Conservation (phyloP, 208 protist species). For the Leptomonas pyrrhocoris region DNA sequence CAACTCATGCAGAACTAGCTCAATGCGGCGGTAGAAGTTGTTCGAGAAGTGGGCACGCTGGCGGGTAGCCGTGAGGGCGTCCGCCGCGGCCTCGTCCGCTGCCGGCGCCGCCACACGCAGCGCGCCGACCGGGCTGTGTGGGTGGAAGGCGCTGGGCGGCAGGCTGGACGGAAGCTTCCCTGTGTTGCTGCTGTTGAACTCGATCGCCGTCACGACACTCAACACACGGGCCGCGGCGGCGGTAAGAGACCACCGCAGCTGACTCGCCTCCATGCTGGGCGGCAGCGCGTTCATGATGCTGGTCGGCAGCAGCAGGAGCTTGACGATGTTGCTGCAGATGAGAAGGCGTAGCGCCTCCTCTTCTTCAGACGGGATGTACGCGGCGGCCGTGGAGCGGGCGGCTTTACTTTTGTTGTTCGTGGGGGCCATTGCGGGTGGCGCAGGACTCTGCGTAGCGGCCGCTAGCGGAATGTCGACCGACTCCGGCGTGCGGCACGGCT, state of each 20-base stretch:
- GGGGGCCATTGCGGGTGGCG: neutral
- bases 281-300: slow-evolving; percentile 65
- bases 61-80: slow-evolving; percentile 6
- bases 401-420: neutral
- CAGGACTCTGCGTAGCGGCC: slow-evolving; percentile 1
- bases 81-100: neutral
- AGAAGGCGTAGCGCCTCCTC: slow-evolving; percentile 73
- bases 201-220: slow-evolving; percentile 39
- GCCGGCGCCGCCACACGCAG: slow-evolving; percentile 8
- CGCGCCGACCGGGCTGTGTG: slow-evolving; percentile 2
- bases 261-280: slow-evolving; percentile 23
- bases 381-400: neutral
- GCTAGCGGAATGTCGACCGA: slow-evolving; percentile 13
- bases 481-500: slow-evolving; percentile 17
- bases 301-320: slow-evolving; percentile 77
- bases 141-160: neutral
- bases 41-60: slow-evolving; percentile 60
- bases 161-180: slow-evolving; percentile 1
- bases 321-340: slow-evolving; percentile 77
- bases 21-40: slow-evolving; percentile 63
- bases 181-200: slow-evolving; percentile 29
- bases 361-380: slow-evolving; percentile 57
- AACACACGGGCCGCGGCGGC: slow-evolving; percentile 40
- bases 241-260: slow-evolving; percentile 46
- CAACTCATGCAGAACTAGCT: slow-evolving; percentile 54